phyloP scores from a whole-genome alignment of 352 stramenopile species.

The Pythium brachiatum region DNA sequence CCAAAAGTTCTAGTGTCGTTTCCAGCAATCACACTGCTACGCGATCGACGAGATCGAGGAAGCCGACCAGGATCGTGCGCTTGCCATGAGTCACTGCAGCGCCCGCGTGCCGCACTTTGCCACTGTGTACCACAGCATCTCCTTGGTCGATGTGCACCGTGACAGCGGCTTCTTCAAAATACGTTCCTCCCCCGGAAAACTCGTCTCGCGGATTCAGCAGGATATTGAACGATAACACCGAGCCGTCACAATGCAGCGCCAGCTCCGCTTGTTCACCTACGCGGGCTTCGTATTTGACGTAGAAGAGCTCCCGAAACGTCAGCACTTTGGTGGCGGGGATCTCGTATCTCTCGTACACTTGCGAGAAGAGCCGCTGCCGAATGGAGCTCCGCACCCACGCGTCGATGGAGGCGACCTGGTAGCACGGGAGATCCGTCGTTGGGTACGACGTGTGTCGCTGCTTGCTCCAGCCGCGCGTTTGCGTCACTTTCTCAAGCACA shows the following conservation, averaged over 20 bases:
- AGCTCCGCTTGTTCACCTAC: constrained; percentile 65
- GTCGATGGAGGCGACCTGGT: constrained; percentile 63
- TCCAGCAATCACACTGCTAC: constrained; percentile 14
- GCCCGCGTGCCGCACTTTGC: constrained; percentile 91
- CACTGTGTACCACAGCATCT: constrained; percentile 89
- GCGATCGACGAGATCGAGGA: constrained; percentile 83
- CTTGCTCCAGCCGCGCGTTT: constrained; percentile 61
- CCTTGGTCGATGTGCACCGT: constrained; percentile 80
- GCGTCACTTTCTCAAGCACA: constrained; percentile 39
- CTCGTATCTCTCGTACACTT: constrained; percentile 44
- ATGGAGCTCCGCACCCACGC: constrained; percentile 62
- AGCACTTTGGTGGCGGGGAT: constrained; percentile 43
- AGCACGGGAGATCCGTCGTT: constrained; percentile 81
- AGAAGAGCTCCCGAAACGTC: constrained; percentile 85
- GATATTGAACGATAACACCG: constrained; percentile 94
- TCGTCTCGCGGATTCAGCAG: constrained; percentile 77
- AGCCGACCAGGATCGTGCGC: constrained; percentile 91
- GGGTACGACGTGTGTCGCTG: constrained; percentile 78
- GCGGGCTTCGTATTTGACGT: constrained; percentile 82
- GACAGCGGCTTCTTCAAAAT: constrained; percentile 78
- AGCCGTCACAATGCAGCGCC: constrained; percentile 91
- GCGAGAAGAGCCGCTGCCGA: constrained; percentile 49
- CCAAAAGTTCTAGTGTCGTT: constrained; percentile 45
- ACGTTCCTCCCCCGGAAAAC: constrained; percentile 92
- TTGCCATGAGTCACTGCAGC: constrained; percentile 78